A percentile compares a stretch with the other conserved stretches of the same genome.
Conservation (phyloP, 441 rosid genomes). For the Corymbia citriodora region DNA sequence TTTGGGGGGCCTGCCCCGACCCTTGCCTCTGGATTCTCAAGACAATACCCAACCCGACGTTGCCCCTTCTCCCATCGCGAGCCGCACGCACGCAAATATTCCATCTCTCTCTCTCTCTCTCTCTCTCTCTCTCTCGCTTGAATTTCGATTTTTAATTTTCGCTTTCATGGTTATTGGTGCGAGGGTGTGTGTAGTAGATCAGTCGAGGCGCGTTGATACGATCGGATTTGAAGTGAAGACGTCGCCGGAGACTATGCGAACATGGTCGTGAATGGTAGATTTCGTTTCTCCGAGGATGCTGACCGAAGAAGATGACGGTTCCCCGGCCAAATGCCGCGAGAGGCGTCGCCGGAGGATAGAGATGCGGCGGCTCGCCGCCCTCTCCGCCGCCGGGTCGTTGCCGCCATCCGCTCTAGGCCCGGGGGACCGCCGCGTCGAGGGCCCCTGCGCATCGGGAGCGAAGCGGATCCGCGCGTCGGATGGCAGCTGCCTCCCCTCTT, state of each 20-base stretch:
- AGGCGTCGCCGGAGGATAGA: conserved; percentile 58
- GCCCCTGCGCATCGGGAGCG: neutral
- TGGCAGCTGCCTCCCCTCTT: conserved; percentile 7
- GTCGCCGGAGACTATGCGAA: neutral
- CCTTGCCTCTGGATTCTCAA: conserved; percentile 14
- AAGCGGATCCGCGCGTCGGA: conserved; percentile 26
- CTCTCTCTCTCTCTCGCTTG: neutral
- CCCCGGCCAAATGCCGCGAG: conserved; percentile 55
- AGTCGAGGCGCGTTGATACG: neutral
- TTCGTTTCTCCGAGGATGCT: conserved; percentile 22
- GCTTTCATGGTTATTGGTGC: neutral
- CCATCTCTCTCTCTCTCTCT: neutral
- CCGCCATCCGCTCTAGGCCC: neutral
- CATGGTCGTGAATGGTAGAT: conserved; percentile 27
- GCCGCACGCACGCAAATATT: neutral
- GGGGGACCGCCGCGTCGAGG: conserved; percentile 3
- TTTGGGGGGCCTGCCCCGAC: neutral
- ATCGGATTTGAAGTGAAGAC: neutral
- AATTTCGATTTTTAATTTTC: neutral
- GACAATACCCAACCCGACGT: conserved; percentile 21
- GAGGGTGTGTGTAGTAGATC: neutral
- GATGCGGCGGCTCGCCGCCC: conserved; percentile 44
- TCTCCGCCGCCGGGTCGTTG: neutral
- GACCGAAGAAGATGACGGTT: conserved; percentile 29
- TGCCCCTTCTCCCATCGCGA: neutral